Base-by-base conservation (phyloP, 352 stramenopile species). In the Phytophthora ohioensis region DNA sequence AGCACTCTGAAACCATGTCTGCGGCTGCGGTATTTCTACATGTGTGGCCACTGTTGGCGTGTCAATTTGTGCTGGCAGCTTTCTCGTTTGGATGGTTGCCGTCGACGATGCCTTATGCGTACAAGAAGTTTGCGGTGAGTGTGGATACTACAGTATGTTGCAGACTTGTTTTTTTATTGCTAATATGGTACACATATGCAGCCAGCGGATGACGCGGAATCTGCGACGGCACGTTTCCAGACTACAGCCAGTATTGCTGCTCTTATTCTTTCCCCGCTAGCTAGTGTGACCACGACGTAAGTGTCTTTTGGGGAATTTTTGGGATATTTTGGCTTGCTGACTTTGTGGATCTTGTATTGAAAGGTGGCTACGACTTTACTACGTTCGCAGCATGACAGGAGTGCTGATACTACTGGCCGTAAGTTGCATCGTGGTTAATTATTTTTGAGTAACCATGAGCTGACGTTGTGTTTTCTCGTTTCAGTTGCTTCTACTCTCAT, bases 81-180 rank as follows among this genome's bases (percentile, higher is more conserved):
- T 87, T 93, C 53, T 85, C 78, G 5, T 93, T 90, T 57, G 85
- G 83, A 11, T 79, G 87, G 39, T 65, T 93, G 10, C 83, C 85
- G 7, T 91, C 83, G 8, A 73, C 88, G n/a, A 88, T 91, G 83
- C 79, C 85, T 1, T 93, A 87, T 55, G 80, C 91, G 27, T 91
- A 90, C 75, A 85, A 81, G 54, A 90, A 90, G 39, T 93, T 86
- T 48, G 73, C 82, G 66, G 85, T 92, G 70, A 42, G 78, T 27
- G 21, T 27, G 21, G 21, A 27, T 27, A 27, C 21, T 27, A 27
- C 21, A 27, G 21, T 27, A 27, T 27, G 21, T 27, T 27, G 21
- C 21, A 27, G 21, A 27, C 21, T 27, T 27, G 21, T 27, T 27
- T 27, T 27, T 27, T 27, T 27, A 27, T 27, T 42, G 13, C 52